These are phyloP conservation scores for Penicillium sp. DNA, from an alignment of 2,329 filamentous ascomycete genomes.

Conservation along the genomic window DNA sequence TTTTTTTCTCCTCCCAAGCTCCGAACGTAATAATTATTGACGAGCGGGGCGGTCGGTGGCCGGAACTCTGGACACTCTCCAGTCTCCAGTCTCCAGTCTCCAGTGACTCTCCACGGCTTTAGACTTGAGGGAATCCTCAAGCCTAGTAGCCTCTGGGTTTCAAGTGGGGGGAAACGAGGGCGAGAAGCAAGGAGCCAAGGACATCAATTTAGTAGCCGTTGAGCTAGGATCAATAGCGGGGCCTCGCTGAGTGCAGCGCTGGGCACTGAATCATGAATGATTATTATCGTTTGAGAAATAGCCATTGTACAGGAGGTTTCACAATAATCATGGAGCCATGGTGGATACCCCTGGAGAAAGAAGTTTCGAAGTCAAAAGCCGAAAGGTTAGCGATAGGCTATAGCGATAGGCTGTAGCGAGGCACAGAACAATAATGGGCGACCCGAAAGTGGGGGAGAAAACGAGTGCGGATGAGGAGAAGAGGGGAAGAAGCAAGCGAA, in stretches of 20 bases:
- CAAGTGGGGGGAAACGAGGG: slow-evolving; percentile 5
- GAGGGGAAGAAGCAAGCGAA: neutral
- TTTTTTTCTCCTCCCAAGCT: neutral
- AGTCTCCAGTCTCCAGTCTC: neutral
- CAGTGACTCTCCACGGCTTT: slow-evolving; percentile 15
- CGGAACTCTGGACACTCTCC: slow-evolving; percentile 19
- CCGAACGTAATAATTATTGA: neutral
- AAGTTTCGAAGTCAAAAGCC: neutral
- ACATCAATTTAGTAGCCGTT: slow-evolving; percentile 1
- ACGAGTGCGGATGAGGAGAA: neutral
- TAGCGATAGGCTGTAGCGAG: too few species aligned
- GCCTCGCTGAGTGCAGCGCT: neutral
- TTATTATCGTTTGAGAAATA: neutral
- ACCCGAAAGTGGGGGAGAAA: neutral
- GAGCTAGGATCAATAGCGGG: neutral
- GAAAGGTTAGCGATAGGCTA: neutral
- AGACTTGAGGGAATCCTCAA: neutral
- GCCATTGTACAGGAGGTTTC: neutral
- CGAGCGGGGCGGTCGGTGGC: slow-evolving; percentile 17
- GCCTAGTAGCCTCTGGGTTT: slow-evolving; percentile 9
- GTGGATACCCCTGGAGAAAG: neutral
- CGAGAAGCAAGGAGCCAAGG: neutral
- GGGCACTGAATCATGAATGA: neutral
- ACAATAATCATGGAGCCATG: neutral
- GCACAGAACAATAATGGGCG: neutral